phyloP scores from a whole-genome alignment of 768 basidiomycete species.

The Coprinopsis marcescibilis region DNA sequence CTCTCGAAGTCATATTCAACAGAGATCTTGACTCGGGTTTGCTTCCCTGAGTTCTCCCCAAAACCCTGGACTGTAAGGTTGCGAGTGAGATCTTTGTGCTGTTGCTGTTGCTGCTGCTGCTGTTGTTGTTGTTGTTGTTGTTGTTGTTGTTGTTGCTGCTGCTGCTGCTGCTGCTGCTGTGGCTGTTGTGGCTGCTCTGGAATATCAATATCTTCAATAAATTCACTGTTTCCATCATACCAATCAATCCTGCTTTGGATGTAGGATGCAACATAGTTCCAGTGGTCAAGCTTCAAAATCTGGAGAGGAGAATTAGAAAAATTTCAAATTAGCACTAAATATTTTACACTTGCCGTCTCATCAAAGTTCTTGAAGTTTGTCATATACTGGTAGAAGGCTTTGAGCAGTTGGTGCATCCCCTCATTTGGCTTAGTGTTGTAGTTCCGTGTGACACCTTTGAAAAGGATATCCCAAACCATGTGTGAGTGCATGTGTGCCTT shows the following conservation, averaged over 20 bases:
- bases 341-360: background rate
- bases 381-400: background rate
- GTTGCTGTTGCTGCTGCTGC: background rate
- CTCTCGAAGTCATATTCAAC: too few species aligned
- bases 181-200: background rate
- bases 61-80: too few species aligned
- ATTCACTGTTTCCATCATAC: background rate
- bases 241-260: background rate
- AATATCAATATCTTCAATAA: background rate
- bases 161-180: background rate
- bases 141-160: too few species aligned
- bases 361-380: conserved; percentile 3
- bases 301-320: background rate
- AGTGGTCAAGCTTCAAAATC: conserved; percentile 2
- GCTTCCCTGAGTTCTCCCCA: too few species aligned
- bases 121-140: too few species aligned
- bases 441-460: conserved; percentile 22
- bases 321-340: background rate
- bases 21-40: too few species aligned
- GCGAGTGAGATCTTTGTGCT: too few species aligned
- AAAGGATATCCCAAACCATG: conserved; percentile 25
- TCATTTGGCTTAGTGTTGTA: conserved; percentile 1
- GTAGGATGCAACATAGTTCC: background rate
- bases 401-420: background rate
- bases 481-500: conserved; percentile 30